Evolutionary conservation across 805 yeast genomes (phyloP).

Genomic region (Sugiyamaella valdiviana): DNA sequence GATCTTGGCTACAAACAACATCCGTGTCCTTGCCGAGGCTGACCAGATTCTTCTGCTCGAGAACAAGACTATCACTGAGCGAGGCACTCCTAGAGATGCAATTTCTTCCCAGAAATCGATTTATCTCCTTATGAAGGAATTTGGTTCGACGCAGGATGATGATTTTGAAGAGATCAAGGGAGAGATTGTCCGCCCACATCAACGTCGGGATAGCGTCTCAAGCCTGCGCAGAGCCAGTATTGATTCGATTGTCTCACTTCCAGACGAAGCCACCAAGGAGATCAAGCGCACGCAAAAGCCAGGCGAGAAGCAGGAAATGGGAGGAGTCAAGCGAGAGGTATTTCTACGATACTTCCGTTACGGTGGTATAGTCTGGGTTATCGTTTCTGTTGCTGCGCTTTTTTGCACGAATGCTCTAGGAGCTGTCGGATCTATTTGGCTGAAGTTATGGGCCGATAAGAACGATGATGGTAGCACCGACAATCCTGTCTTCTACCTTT

Average conservation of each 20-base stretch:
- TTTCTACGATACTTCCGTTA: slow-evolving; percentile 68
- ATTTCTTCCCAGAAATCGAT: slow-evolving; percentile 50
- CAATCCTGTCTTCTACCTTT: slow-evolving; percentile 52
- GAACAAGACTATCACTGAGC: slow-evolving; percentile 38
- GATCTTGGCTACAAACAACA: slow-evolving; percentile 72
- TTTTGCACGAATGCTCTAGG: slow-evolving; percentile 47
- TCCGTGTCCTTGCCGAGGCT: slow-evolving; percentile 53
- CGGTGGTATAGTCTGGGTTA: slow-evolving; percentile 43
- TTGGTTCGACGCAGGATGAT: slow-evolving; percentile 56
- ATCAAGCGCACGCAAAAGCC: slow-evolving; percentile 1
- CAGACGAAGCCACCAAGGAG: slow-evolving; percentile 7
- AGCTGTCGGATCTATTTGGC: slow-evolving; percentile 68
- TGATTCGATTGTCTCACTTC: slow-evolving; percentile 4
- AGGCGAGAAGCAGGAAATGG: slow-evolving; percentile 67
- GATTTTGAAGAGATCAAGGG: slow-evolving; percentile 45
- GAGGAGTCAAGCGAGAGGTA: slow-evolving; percentile 72
- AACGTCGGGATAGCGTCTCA: slow-evolving; percentile 7
- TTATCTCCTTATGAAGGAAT: slow-evolving; percentile 46
- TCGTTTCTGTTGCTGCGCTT: slow-evolving; percentile 37
- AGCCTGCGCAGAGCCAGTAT: slow-evolving; percentile 11
- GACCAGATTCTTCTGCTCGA: slow-evolving; percentile 43
- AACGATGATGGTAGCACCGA: slow-evolving; percentile 57
- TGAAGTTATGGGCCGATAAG: slow-evolving; percentile 83
- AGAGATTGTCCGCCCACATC: neutral
- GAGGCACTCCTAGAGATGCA: slow-evolving; percentile 37